phyloP scores from a whole-genome alignment of 148 eudicot genomes.

The Fallopia convolvulus region DNA sequence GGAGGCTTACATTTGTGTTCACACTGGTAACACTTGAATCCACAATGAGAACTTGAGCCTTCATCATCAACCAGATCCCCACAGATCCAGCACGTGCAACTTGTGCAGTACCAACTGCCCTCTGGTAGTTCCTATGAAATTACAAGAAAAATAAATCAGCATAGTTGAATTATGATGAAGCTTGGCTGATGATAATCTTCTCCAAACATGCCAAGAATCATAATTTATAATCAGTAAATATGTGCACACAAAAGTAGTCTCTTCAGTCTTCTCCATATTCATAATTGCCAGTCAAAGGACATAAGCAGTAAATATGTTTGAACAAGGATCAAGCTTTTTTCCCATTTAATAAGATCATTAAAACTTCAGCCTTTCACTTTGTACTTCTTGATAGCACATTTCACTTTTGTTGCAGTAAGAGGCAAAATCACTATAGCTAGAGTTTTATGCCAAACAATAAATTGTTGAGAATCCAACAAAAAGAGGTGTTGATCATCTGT shows the following conservation, averaged over 20 bases:
- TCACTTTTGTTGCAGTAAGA: not conserved
- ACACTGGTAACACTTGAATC: constrained; percentile 70
- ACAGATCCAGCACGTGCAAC: constrained; percentile 71
- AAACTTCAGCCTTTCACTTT: not conserved
- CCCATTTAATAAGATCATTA: not conserved
- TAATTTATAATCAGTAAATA: not conserved
- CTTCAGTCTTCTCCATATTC: not conserved
- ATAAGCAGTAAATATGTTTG: not conserved
- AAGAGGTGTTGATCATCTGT: not conserved
- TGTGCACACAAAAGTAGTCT: not conserved
- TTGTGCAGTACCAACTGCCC: constrained; percentile 86
- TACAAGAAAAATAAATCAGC: constrained; percentile 17
- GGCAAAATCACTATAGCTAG: not conserved
- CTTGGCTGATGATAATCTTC: not conserved
- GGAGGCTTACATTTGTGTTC: constrained; percentile 60
- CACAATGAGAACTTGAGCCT: constrained; percentile 23
- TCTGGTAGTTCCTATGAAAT: constrained; percentile 79
- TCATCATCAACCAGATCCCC: constrained; percentile 55
- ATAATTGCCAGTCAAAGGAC: not conserved
- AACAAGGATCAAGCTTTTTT: not conserved
- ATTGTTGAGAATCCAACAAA: not conserved
- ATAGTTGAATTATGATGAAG: not conserved
- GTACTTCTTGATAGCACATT: not conserved
- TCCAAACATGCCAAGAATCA: not conserved
- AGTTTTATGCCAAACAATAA: not conserved